Evolutionary conservation across 2,329 filamentous ascomycete species (phyloP), one percentile per base, ranked within the genome.

Genomic region (Scorias spongiosa): DNA sequence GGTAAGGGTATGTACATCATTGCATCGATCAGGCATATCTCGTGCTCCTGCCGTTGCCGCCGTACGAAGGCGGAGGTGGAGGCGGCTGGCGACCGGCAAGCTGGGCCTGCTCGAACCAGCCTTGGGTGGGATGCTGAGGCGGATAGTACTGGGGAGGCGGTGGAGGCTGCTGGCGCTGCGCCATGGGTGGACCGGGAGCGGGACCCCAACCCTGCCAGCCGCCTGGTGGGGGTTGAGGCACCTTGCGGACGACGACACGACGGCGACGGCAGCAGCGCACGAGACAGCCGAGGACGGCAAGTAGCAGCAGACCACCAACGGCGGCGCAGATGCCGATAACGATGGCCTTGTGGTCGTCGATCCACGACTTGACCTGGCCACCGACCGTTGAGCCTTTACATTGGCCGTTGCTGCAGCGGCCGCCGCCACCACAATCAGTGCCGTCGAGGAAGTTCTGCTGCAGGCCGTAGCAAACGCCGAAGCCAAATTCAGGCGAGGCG

Each of bases 401-500:
- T 52, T 71, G 66, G 38, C 91, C 91, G 54, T 88, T 89, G 42
- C 62, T 59, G 63, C 91, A 98, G 45, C 68, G 71, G 6, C 91
- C 91, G 44, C 85, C 84, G 14, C 81, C 83, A 42, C 78, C 73
- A 59, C 91, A 98, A 1, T 75, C 67, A 1, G 91, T 96, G 14
- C 91, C 91, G 58, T 98, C 91, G 28, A 96, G 69, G 65, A 93
- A 96, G 64, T 93, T 91, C 60, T 95, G 87, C 59, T 84, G 80
- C 66, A 93, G 75, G 17, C 74, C 74, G 47, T 82, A 80, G 63
- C 86, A 94, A 7, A 73, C 70, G 46, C 75, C 74, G 5, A 67
- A 49, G 7, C 76, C 76, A 46, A 88, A 80, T 45, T 76, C 68
- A 4, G 84, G 78, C 18, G 80, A 81, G 2, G 74, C 71, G 62